phyloP scores from a whole-genome alignment of 2,329 filamentous ascomycete genomes.

The Colletotrichum sidae region DNA sequence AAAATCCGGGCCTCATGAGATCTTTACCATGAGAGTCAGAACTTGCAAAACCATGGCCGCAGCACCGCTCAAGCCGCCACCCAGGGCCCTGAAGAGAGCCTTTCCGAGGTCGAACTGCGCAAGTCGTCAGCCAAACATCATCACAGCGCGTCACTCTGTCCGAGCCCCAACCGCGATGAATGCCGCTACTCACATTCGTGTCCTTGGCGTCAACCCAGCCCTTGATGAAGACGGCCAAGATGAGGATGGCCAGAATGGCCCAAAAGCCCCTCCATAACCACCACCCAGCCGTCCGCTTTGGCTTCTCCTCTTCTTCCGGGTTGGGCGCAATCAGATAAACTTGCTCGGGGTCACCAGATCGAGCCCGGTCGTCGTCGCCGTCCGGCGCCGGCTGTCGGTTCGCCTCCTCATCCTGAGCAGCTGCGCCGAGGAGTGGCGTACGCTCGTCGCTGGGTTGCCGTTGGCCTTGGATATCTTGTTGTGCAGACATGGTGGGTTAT shows the following conservation, averaged over 20 bases:
- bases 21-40: conserved; percentile 57
- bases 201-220: conserved; percentile 58
- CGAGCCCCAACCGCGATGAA: not conserved
- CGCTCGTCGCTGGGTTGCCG: conserved; percentile 34
- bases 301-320: conserved; percentile 14
- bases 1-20: not conserved
- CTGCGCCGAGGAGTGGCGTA: conserved; percentile 40
- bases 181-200: conserved; percentile 48
- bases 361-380: conserved; percentile 23
- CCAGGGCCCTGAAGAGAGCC: conserved; percentile 58
- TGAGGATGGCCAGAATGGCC: conserved; percentile 45
- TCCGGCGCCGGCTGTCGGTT: conserved; percentile 8
- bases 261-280: conserved; percentile 51
- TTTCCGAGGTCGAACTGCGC: conserved; percentile 56
- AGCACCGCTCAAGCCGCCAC: conserved; percentile 59
- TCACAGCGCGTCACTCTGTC: not conserved
- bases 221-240: conserved; percentile 55
- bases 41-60: conserved; percentile 62
- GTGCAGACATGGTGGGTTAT: conserved; percentile 18
- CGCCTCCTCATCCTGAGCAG: conserved; percentile 14
- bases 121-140: not conserved
- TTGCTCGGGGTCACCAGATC: conserved; percentile 30
- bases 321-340: conserved; percentile 14
- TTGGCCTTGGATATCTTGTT: conserved; percentile 25
- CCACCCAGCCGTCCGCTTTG: conserved; percentile 40